A percentile compares a stretch with the other conserved stretches of the same genome.
These are phyloP conservation scores for Aspergillus ostianus DNA, from an alignment of 495 filamentous ascomycete genomes.

Conservation along the genomic window DNA sequence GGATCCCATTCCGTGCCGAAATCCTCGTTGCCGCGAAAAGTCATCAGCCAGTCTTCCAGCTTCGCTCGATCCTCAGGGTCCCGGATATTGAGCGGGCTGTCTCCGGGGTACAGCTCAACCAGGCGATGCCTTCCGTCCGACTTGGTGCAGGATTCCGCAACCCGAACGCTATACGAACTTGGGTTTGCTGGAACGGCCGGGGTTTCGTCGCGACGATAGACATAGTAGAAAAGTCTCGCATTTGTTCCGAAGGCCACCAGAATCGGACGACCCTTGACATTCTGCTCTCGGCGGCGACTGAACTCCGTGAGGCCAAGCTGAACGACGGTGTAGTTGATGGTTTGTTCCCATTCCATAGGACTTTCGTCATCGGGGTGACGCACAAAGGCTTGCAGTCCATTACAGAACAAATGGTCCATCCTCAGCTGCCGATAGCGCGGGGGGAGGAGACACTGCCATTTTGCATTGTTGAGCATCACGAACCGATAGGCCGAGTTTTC, in stretches of 20 bases:
- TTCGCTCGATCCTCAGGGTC: slow-evolving; percentile 3
- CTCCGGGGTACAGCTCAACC: slow-evolving; percentile 14
- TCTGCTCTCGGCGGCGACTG: too few species aligned
- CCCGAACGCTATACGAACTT: slow-evolving; percentile 2
- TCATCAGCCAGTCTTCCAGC: slow-evolving; percentile 13
- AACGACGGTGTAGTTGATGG: slow-evolving; percentile 6
- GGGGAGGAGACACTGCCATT: slow-evolving; percentile 10
- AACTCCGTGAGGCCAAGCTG: slow-evolving; percentile 7
- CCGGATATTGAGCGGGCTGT: slow-evolving; percentile 10
- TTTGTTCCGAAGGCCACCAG: slow-evolving; percentile 19
- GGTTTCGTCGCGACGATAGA: slow-evolving; percentile 1
- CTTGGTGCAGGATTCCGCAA: slow-evolving; percentile 13
- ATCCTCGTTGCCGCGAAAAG: not conserved
- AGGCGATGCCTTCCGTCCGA: slow-evolving; percentile 13
- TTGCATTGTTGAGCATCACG: not conserved
- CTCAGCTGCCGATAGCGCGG: slow-evolving; percentile 13
- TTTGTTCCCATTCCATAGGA: slow-evolving; percentile 18
- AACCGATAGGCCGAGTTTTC: not conserved
- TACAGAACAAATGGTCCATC: slow-evolving; percentile 8
- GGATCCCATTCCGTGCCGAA: slow-evolving; percentile 13
- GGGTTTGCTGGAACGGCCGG: not conserved
- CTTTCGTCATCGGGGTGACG: slow-evolving; percentile 15
- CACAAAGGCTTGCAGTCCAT: slow-evolving; percentile 12
- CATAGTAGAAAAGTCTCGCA: slow-evolving; percentile 20
- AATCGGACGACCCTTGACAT: slow-evolving; percentile 6